Base-by-base conservation (phyloP, 345 rosid species). In the Populus euphratica region DNA sequence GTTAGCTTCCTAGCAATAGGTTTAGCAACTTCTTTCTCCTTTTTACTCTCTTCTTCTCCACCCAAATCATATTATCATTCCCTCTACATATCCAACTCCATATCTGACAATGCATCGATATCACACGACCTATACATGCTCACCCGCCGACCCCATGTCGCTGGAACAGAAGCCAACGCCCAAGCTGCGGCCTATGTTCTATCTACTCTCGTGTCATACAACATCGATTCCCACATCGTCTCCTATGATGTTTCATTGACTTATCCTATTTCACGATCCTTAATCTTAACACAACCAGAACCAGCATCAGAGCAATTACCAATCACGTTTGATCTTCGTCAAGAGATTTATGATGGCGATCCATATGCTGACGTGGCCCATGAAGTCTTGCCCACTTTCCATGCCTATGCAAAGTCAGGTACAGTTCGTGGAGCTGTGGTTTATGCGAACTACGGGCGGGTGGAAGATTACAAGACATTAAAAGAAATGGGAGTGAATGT, bases 381-480 rank as follows among this genome's bases (percentile, higher is more conserved):
- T 14, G 86, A 92, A 81, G 94, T 92, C 47, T 75, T 86, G 29
- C 96, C 97, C 1, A 90, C 94, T 25, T 91, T 89, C 80, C 96
- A 92, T 54, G 97, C 82, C 2, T 92, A 92, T 43, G 97, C 94
- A 1, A 91, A 91, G 88, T 93, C 97, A 2, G 97, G 96, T 7
- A 86, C 81, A 0, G 90, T 79, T 10, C 76, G 68, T 0, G 96
- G 97, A 14, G 86, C 90, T 0, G 93, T 79, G 78, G 89, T 84
- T 41, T 94, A 87, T 77, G 96, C 81, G 27, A 94, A 91, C 87
- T 89, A 94, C 41, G 97, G 97, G 1, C 84, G 93, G 8, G 88
- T 88, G 0, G 91, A 92, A 82, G 96, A 92, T 81, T 91, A 82
- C 50, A 27, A 36, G 59, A 83, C 83, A 18, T 56, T 91, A 81